phyloP scores from a whole-genome alignment of 202 grass and related monocot species.

The Brachypodium distachyon region DNA sequence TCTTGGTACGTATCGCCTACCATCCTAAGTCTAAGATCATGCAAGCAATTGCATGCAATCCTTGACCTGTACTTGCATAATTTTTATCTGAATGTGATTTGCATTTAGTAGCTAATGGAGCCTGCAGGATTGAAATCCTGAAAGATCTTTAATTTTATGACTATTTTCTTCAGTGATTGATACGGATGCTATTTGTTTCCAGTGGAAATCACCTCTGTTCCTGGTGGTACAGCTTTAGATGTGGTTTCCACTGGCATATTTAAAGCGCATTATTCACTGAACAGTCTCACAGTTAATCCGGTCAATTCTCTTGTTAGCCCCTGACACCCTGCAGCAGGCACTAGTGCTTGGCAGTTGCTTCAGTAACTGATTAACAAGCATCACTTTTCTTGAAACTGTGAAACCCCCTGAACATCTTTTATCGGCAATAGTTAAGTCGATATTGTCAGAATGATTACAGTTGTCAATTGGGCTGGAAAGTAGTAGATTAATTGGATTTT shows the following conservation, averaged over 20 bases:
- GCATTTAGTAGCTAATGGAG: neutral
- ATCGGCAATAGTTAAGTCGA: neutral
- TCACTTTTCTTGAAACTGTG: neutral
- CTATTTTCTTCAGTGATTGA: neutral
- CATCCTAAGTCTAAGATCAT: neutral
- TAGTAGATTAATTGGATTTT: neutral
- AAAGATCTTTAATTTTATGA: neutral
- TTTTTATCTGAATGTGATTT: neutral
- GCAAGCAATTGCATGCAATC: neutral
- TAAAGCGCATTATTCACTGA: neutral
- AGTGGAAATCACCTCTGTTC: neutral
- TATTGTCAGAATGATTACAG: neutral
- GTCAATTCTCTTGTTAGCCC: neutral
- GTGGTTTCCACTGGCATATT: neutral
- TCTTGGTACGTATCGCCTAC: slow-evolving; percentile 36
- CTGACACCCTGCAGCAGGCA: neutral
- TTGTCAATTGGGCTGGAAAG: neutral
- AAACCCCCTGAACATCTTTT: neutral
- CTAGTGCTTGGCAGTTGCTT: neutral
- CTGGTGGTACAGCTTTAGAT: neutral
- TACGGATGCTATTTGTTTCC: neutral
- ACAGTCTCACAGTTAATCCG: neutral
- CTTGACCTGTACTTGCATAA: neutral
- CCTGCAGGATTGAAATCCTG: neutral
- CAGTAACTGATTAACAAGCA: neutral